A percentile compares a stretch with the other conserved stretches of the same genome.
phyloP scores from a whole-genome alignment of 2,329 filamentous ascomycete species.

The Metarhizium sp. region DNA sequence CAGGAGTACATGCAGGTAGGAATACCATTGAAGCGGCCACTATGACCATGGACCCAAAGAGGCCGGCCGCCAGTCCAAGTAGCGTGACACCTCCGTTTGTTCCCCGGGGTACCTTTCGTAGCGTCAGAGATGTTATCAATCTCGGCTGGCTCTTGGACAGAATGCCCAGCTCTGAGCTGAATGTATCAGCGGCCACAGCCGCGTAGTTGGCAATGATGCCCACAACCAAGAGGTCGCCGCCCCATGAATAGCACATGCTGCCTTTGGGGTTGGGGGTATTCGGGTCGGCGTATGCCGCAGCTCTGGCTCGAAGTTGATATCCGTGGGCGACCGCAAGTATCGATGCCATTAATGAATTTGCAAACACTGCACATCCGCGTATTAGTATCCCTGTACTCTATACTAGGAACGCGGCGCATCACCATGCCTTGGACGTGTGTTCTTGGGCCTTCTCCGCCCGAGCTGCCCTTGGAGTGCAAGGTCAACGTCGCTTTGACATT shows the following conservation, averaged over 20 bases:
- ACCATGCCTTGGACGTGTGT: slow-evolving; percentile 66
- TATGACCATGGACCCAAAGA: slow-evolving; percentile 65
- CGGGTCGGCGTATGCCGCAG: slow-evolving; percentile 26
- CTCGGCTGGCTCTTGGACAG: slow-evolving; percentile 66
- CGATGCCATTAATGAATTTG: slow-evolving; percentile 76
- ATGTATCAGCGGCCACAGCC: slow-evolving; percentile 84
- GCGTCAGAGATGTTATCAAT: slow-evolving; percentile 70
- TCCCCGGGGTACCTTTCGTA: slow-evolving; percentile 74
- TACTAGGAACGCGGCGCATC: neutral
- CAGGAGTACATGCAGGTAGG: slow-evolving; percentile 54
- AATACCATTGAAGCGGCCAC: slow-evolving; percentile 55
- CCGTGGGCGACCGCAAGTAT: slow-evolving; percentile 51
- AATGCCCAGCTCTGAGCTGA: slow-evolving; percentile 92
- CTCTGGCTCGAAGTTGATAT: slow-evolving; percentile 45
- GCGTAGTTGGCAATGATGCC: slow-evolving; percentile 78
- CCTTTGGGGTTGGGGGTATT: slow-evolving; percentile 23
- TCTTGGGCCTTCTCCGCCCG: slow-evolving; percentile 72
- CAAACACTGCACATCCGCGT: slow-evolving; percentile 49
- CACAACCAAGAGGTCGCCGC: slow-evolving; percentile 52
- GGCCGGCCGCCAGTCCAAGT: slow-evolving; percentile 62
- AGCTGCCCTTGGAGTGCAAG: slow-evolving; percentile 60
- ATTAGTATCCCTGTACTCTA: neutral
- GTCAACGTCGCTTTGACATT: slow-evolving; percentile 76
- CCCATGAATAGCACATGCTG: slow-evolving; percentile 48
- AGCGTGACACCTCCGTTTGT: slow-evolving; percentile 89